Base-by-base conservation (phyloP, 768 basidiomycete species). In the Filobasidium floriforme region DNA sequence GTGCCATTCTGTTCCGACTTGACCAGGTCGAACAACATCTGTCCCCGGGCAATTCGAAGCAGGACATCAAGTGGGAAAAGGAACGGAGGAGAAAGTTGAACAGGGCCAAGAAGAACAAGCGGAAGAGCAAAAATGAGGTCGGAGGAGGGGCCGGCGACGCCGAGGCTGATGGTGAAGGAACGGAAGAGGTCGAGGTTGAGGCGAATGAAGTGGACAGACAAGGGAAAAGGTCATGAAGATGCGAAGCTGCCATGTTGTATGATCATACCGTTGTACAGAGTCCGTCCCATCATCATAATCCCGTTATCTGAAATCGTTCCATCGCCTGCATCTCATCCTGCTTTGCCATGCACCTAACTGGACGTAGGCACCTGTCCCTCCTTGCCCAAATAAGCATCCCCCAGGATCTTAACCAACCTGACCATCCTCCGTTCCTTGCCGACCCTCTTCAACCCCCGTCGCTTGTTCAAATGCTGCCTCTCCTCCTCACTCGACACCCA, bases 31-130 rank as follows among this genome's bases (percentile, higher is more conserved):
- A 92, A 74, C 80, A 84, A 69, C 66, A 87, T 22, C 73, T 80
- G 61, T 90, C 92, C 74, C 89, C 90, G 3, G 90, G 89, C 2
- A 76, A 89, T 26, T 89, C 88, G 1, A 89, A 86, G 73, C 82
- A 82, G 68, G 85, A 88, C 19, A 76, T 92, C 68, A 81, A 81
- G 72, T 83, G 82, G 70, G 89, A 90, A 15, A 88, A 83, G 73
- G 85, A 89, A 76, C 81, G 85, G 57, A 88, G 91, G 78, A 81
- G 90, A 66, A 88, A 90, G 70, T 82, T 88, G 46, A 85, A 84
- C 66, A 83, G 86, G 69, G 81, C 83, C 64, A 92, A 89, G 81
- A 92, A 91, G 75, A 85, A 86, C 0, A 89, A 85, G 80, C 88
- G 85, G 80, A 88, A 86, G 76, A 81, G 81, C 61, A 66, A 59